These are phyloP conservation scores for Hamigera avellanea DNA, from an alignment of 495 filamentous ascomycete genomes.

Conservation along the genomic window DNA sequence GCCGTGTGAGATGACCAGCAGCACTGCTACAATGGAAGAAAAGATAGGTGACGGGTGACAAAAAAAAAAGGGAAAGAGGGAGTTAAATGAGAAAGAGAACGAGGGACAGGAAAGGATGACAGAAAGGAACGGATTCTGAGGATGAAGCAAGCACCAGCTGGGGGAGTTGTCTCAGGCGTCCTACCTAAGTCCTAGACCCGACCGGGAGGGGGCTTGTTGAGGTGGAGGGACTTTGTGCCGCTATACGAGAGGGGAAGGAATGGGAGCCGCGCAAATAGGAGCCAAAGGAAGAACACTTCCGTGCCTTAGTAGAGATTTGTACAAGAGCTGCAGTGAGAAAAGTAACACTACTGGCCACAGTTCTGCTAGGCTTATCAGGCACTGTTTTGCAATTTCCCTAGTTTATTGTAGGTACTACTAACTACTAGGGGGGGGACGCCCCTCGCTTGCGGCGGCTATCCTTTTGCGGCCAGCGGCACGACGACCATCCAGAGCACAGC, in stretches of 20 bases:
- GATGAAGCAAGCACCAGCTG: conserved; percentile 1
- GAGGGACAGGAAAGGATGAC: conserved; percentile 9
- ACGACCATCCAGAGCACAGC: conserved; percentile 34
- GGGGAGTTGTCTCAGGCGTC: conserved; percentile 13
- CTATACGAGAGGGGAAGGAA: not conserved
- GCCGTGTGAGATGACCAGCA: not conserved
- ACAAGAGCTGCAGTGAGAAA: too few relatives aligned
- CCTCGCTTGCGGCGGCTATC: conserved; percentile 29
- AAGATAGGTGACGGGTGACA: not conserved
- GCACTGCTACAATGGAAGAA: not conserved
- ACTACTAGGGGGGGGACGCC: not conserved
- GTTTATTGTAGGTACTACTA: too few relatives aligned
- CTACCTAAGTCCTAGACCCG: too few relatives aligned
- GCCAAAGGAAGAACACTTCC: too few relatives aligned
- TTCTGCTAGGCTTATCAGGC: too few relatives aligned
- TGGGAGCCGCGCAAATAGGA: too few relatives aligned
- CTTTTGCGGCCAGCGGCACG: conserved; percentile 32
- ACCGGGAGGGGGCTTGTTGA: too few relatives aligned
- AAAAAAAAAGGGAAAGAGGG: not conserved
- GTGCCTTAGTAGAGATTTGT: too few relatives aligned
- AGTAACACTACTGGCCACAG: too few relatives aligned
- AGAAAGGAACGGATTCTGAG: too few relatives aligned
- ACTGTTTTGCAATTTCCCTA: too few relatives aligned
- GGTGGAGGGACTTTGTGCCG: conserved; percentile 4
- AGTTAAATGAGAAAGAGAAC: conserved; percentile 3